phyloP scores from a whole-genome alignment of 2,329 filamentous ascomycete species.

The Dryadomyces quercivorus region DNA sequence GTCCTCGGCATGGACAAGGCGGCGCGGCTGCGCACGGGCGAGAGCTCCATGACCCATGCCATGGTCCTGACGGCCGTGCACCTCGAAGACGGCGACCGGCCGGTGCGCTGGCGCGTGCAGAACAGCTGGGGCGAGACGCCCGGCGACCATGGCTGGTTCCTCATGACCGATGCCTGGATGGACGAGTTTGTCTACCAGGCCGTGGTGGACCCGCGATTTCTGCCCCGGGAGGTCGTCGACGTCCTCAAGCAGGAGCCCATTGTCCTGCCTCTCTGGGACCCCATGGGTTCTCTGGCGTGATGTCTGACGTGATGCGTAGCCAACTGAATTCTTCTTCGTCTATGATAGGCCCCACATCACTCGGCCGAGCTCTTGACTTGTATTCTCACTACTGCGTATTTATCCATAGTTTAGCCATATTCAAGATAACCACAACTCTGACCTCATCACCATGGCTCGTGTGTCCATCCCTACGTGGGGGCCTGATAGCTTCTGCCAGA shows the following conservation, averaged over 20 bases:
- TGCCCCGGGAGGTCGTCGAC: constrained; percentile 53
- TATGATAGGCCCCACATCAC: too few species aligned
- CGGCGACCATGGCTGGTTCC: constrained; percentile 74
- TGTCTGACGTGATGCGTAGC: not conserved
- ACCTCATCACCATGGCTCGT: not conserved
- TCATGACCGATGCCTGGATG: constrained; percentile 77
- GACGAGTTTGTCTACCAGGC: constrained; percentile 77
- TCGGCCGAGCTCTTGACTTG: too few species aligned
- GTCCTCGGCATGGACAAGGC: constrained; percentile 67
- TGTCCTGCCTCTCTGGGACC: constrained; percentile 67
- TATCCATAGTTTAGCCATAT: too few species aligned
- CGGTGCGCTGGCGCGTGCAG: constrained; percentile 65
- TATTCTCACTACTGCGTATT: too few species aligned
- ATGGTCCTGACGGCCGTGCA: constrained; percentile 88
- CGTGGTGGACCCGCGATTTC: constrained; percentile 63
- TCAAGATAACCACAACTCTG: too few species aligned
- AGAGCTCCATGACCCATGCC: constrained; percentile 79
- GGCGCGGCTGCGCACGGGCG: constrained; percentile 58
- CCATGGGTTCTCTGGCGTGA: constrained; percentile 61
- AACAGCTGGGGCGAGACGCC: constrained; percentile 66
- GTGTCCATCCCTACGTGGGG: not conserved
- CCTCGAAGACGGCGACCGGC: constrained; percentile 48
- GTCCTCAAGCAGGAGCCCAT: constrained; percentile 59
- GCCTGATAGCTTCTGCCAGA: not conserved
- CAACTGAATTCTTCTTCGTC: not conserved